Evolutionary conservation across 1,139 yeast genomes (phyloP), one percentile per base, ranked within the genome.

Genomic region (Nakaseomyces nivariensis): DNA sequence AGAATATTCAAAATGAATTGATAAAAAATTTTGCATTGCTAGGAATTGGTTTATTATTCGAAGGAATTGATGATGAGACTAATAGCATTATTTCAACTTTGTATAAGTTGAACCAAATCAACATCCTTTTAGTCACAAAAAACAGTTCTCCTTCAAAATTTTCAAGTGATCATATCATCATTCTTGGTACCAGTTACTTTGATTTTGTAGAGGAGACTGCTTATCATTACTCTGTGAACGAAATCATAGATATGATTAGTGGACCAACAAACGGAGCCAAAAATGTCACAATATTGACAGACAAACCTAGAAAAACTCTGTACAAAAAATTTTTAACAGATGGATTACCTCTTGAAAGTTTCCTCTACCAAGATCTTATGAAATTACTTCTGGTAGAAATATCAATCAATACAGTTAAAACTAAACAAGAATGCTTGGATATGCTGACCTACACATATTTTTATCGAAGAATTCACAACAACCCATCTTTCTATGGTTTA

Each of bases 401-500:
- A 13, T 77, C 85, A 48, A 77, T 81, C 11, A 73, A 78, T 1
- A 72, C 81, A n/a, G 75, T 92, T 51, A 76, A 73, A 47, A 73
- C 78, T 5, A 79, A 86, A 60, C 97, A 90, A 59, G 95, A 86
- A 56, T 86, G 95, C 56, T 78, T 94, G 52, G 97, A 90, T 60
- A 87, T 96, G 94, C 63, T 94, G 41, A 85, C 97, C 0, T 86
- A 78, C 66, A 78, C 96, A 0, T 85, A 81, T 58, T 86, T 89
- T 61, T 94, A 87, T 67, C 73, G 95, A 54, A 72, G 97, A 48
- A 65, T 92, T 26, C 83, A 81, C 51, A 74, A 79, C 43, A 94
- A 94, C 62, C 97, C 98, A 1, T 81, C 95, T 54, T 94, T 78
- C 63, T 94, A 94, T 62, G 96, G 90, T 24, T 76, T 87, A 27